Evolutionary conservation across 208 protist species (phyloP), one percentile per base, ranked within the genome.

Genomic region (Trypanosoma congolense): DNA sequence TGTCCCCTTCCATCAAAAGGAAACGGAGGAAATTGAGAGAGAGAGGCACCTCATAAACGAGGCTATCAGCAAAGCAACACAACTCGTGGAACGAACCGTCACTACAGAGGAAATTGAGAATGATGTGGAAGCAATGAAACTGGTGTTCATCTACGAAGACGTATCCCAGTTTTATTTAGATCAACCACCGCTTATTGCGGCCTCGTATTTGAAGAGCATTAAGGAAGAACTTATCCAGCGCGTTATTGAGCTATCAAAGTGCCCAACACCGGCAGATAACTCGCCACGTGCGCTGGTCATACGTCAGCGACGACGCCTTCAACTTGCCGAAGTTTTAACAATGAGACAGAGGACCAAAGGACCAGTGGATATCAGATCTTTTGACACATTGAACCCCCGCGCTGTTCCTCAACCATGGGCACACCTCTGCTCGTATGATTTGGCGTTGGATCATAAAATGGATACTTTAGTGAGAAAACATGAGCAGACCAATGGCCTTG

Each of bases 361-460:
- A 43, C 14, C 12, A 6, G 12, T 38, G 6, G 9, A 38, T 38
- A 38, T 16, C 33, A 12, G 33, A 16, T 12, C 33, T 16, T 16
- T 38, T 12, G 33, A 38, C 33, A 38, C 9, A 38, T 6, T 12
- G 9, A 90, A 90, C 61, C 82, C 82, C 1, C 65, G 75, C n/a
- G 26, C 48, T 16, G 59, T 90, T 16, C 82, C 82, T 9, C 56
- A 83, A 48, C 75, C 71, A 16, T 90, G 82, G 82, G 73, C 75
- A 16, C 69, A 70, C 41, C 61, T 90, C n/a, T 71, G 65, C 24
- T 30, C 56, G 9, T 65, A 70, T 26, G 77, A 90, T 61, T 29
- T 90, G 9, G 70, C 75, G 45, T 41, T 55, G 8, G 65, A 89
- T 65, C 51, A 35, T 3, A 61, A 63, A 1, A 55, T 83, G 48